These are phyloP conservation scores for Pulveroboletus sp. DNA, from an alignment of 1,284 basidiomycete species.

Conservation along the genomic window DNA sequence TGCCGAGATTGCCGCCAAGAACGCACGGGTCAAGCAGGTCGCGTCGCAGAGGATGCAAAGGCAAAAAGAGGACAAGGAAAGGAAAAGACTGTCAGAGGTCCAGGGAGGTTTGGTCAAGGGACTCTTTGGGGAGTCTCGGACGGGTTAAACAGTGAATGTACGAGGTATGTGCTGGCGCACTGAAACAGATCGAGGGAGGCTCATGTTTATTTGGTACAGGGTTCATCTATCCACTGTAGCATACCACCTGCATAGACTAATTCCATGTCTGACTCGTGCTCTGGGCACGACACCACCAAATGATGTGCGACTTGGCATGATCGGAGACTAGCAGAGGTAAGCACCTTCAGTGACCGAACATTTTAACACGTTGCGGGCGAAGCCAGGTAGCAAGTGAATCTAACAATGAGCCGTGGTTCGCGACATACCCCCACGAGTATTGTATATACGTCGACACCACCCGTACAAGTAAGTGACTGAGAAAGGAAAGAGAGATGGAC, in stretches of 20 bases:
- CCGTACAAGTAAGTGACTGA: background rate
- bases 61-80: constrained; percentile 8
- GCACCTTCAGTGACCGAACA: constrained; percentile 6
- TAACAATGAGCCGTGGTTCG: background rate
- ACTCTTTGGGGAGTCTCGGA: constrained; percentile 15
- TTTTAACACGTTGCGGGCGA: background rate
- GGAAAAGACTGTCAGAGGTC: constrained; percentile 1
- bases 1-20: constrained; percentile 20
- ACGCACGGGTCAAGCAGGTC: constrained; percentile 10
- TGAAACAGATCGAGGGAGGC: background rate
- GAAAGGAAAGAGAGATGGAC: background rate
- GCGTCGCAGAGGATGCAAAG: constrained; percentile 10
- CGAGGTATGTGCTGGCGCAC: background rate
- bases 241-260: constrained; percentile 3
- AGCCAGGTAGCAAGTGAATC: background rate
- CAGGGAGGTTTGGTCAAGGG: constrained; percentile 18
- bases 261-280: background rate
- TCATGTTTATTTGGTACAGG: background rate
- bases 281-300: background rate
- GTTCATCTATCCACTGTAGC: background rate
- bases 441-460: background rate
- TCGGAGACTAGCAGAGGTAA: background rate
- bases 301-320: background rate
- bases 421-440: background rate
- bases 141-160: background rate